These are phyloP conservation scores for Ampelocalamus luodianensis DNA, from an alignment of 176 grass and related monocot genomes.

Conservation along the genomic window DNA sequence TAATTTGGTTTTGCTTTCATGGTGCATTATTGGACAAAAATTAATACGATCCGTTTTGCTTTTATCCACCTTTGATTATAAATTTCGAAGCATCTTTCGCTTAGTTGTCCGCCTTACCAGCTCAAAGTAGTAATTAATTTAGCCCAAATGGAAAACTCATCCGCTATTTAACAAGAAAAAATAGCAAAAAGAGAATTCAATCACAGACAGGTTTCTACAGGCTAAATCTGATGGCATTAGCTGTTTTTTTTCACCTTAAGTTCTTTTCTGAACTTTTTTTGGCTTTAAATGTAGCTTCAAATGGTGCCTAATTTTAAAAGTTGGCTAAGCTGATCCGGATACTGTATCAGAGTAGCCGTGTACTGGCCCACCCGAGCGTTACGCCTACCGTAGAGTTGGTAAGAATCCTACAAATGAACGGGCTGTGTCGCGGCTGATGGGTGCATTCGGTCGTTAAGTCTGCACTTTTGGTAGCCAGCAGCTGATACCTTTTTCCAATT, in stretches of 20 bases:
- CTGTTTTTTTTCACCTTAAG: no score
- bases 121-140: no score
- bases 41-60: background rate
- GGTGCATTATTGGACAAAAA: background rate
- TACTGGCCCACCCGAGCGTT: background rate
- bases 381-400: slow-evolving; percentile 26
- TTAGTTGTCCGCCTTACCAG: background rate
- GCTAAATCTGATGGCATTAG: background rate
- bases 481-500: background rate
- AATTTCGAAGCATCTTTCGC: background rate
- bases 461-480: slow-evolving; percentile 36
- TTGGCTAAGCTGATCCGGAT: slow-evolving; percentile 3
- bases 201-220: background rate
- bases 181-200: background rate
- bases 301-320: background rate
- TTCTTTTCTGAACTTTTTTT: background rate
- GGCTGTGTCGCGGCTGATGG: slow-evolving; percentile 9
- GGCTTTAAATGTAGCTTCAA: background rate
- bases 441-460: slow-evolving; percentile 30
- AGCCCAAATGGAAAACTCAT: background rate
- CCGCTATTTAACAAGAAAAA: background rate
- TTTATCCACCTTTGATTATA: background rate
- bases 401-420: slow-evolving; percentile 38
- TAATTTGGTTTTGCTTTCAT: background rate
- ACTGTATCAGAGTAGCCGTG: background rate